Evolutionary conservation across 805 yeast genomes (phyloP).

Genomic region (Starmerella asiatica): DNA sequence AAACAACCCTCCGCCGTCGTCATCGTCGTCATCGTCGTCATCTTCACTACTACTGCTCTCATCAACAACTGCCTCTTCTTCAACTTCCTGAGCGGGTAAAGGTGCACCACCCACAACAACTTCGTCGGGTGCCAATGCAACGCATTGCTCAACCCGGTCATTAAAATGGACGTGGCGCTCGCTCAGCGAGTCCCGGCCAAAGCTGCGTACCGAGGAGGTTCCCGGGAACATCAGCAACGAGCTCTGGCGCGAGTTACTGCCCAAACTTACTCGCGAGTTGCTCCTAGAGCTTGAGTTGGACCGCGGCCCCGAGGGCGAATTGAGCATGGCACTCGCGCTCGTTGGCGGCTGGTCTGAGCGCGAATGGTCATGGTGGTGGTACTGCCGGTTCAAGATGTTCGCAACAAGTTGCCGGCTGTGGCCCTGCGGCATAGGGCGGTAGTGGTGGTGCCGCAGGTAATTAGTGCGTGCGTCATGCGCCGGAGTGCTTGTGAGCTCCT

Average conservation of each 20-base stretch:
- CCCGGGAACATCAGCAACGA: conserved; percentile 10
- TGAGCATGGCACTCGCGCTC: conserved; percentile 1
- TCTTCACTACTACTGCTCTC: conserved; percentile 22
- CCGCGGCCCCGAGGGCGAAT: conserved; percentile 1
- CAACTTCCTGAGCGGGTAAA: background rate
- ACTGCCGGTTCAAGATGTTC: conserved; percentile 25
- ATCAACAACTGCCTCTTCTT: background rate
- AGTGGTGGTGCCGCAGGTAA: conserved; percentile 30
- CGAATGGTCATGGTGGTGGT: conserved; percentile 2
- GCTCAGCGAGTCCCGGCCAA: conserved; percentile 3
- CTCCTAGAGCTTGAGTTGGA: conserved; percentile 3
- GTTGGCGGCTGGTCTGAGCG: background rate
- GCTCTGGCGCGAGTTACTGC: conserved; percentile 4
- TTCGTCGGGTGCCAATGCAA: conserved; percentile 41
- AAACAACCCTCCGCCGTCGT: conserved; percentile 59
- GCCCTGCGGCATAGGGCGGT: conserved; percentile 26
- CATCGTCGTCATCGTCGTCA: conserved; percentile 35
- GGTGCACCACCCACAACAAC: conserved; percentile 3
- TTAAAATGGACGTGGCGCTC: conserved; percentile 80
- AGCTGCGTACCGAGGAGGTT: conserved; percentile 3
- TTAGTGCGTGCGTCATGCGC: conserved; percentile 11
- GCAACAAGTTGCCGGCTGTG: conserved; percentile 24
- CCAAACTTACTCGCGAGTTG: background rate
- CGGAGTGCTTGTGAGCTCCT: conserved; percentile 12
- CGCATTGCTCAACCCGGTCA: conserved; percentile 89